phyloP scores from a whole-genome alignment of 306 rosid genomes.

The Chamaecrista fasciculata region DNA sequence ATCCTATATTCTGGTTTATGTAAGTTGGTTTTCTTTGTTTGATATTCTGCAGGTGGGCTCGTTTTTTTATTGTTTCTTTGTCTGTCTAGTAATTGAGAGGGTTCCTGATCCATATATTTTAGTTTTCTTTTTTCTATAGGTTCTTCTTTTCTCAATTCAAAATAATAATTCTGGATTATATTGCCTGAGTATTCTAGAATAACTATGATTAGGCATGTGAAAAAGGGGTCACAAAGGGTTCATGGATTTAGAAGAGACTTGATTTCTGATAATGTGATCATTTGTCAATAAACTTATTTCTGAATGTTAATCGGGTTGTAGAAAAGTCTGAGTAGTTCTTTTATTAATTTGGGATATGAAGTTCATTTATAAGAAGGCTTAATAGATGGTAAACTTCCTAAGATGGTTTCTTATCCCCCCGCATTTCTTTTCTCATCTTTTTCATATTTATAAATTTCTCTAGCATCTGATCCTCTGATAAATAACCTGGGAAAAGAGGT shows the following conservation, averaged over 20 bases:
- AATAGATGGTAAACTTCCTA: background rate
- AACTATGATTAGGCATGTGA: constrained; percentile 19
- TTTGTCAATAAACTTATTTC: background rate
- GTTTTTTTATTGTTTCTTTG: background rate
- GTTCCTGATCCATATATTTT: background rate
- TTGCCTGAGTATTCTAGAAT: constrained; percentile 6
- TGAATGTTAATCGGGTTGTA: background rate
- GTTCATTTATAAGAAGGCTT: constrained; percentile 6
- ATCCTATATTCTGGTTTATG: constrained; percentile 8
- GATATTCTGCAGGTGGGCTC: background rate
- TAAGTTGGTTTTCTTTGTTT: background rate
- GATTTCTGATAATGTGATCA: constrained; percentile 5
- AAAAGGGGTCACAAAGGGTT: constrained; percentile 5
- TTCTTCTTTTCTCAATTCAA: background rate
- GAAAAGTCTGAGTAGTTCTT: constrained; percentile 6
- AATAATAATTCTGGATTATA: background rate
- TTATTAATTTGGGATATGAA: background rate
- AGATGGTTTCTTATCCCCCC: background rate
- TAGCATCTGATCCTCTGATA: background rate
- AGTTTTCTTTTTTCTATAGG: background rate
- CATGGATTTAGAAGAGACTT: constrained; percentile 5
- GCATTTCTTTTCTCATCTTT: background rate
- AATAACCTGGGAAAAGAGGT: background rate
- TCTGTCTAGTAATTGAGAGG: background rate
- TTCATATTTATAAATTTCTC: background rate